A percentile compares a stretch with the other conserved stretches of the same genome.
Conservation (phyloP, 2,329 filamentous ascomycete species). For the Xylariaceae sp. region DNA sequence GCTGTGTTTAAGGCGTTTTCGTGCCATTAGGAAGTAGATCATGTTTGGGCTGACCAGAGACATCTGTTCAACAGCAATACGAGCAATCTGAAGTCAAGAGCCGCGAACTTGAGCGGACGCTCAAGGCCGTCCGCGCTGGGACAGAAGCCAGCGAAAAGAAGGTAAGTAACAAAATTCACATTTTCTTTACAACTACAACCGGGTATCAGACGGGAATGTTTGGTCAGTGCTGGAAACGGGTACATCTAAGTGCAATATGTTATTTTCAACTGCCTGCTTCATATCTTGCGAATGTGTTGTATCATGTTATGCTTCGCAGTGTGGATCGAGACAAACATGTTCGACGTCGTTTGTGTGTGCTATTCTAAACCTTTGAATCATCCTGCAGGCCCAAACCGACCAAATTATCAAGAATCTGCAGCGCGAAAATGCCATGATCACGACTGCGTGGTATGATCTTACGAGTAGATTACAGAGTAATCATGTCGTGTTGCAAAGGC, state of each 20-base stretch:
- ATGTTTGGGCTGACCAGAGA: slow-evolving; percentile 20
- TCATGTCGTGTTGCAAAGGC: slow-evolving; percentile 72
- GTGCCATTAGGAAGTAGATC: background rate
- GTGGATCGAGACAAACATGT: background rate
- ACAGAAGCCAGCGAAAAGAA: slow-evolving; percentile 50
- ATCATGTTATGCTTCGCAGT: background rate
- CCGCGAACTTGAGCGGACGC: slow-evolving; percentile 52
- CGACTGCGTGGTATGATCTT: slow-evolving; percentile 84
- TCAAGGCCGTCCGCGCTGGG: slow-evolving; percentile 52
- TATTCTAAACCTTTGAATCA: slow-evolving; percentile 8
- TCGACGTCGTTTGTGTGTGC: background rate
- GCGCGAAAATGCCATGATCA: slow-evolving; percentile 74
- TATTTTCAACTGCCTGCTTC: background rate
- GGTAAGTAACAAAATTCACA: slow-evolving; percentile 39
- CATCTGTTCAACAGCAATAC: slow-evolving; percentile 47
- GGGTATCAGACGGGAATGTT: background rate
- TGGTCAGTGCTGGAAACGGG: background rate
- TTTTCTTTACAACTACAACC: slow-evolving; percentile 1
- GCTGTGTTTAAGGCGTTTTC: slow-evolving; percentile 3
- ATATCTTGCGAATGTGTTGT: background rate
- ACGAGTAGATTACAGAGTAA: slow-evolving; percentile 77
- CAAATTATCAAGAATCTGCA: slow-evolving; percentile 66
- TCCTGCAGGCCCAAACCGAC: slow-evolving; percentile 46
- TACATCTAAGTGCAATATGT: background rate
- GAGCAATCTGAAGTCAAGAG: slow-evolving; percentile 57